Conservation (phyloP, 345 rosid genomes). For the Rhodamnia rubescens region DNA sequence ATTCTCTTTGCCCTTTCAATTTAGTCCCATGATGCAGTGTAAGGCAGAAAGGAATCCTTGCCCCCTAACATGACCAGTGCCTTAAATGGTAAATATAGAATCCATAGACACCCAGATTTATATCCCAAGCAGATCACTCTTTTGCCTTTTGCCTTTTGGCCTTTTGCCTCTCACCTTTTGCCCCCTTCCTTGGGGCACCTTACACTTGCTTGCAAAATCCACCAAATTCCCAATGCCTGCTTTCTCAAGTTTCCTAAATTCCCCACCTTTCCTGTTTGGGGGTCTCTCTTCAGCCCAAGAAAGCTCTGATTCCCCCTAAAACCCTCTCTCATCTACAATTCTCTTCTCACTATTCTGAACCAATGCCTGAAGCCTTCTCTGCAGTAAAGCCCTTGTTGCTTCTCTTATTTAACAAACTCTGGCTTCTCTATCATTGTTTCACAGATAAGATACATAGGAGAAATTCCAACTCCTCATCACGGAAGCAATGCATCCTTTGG, state of each 20-base stretch:
- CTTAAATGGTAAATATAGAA: not conserved
- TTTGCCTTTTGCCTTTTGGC: conserved; percentile 5
- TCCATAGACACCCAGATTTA: not conserved
- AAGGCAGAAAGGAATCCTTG: conserved; percentile 15
- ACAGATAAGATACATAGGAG: not conserved
- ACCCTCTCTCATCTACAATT: conserved; percentile 1
- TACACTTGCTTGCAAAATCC: conserved; percentile 73
- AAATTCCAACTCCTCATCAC: not conserved
- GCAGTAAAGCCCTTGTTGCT: conserved; percentile 27
- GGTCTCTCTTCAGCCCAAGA: conserved; percentile 58
- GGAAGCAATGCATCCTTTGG: conserved; percentile 30
- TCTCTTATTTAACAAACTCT: conserved; percentile 16
- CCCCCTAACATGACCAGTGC: not conserved
- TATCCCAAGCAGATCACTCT: conserved; percentile 13
- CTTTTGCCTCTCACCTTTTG: conserved; percentile 17
- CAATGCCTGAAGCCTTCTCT: conserved; percentile 40
- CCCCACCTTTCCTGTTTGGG: conserved; percentile 31
- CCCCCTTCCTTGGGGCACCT: conserved; percentile 40
- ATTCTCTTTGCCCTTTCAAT: conserved; percentile 15
- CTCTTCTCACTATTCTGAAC: conserved; percentile 11
- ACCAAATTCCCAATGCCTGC: conserved; percentile 58
- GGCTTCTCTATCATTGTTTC: conserved; percentile 27
- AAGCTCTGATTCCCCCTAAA: conserved; percentile 70
- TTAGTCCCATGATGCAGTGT: conserved; percentile 25
- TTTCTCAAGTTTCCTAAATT: conserved; percentile 97